phyloP scores from a whole-genome alignment of 2,329 filamentous ascomycete genomes.

The Colletotrichum godetiae region DNA sequence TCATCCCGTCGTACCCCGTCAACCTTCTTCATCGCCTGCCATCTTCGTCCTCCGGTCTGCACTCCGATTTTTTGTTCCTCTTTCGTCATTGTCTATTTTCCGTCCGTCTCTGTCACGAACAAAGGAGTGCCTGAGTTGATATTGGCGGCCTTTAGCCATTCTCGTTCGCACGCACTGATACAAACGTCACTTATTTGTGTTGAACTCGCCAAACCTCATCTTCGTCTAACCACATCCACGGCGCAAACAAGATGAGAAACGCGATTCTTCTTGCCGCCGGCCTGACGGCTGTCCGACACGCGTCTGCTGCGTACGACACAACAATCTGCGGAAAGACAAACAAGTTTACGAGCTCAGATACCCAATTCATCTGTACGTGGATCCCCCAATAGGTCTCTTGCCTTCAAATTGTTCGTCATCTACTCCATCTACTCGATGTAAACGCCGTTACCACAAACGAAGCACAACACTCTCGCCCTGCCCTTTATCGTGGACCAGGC shows the following conservation, averaged over 20 bases:
- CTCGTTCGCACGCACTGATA: background rate
- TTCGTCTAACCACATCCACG: background rate
- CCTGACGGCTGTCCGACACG: slow-evolving; percentile 26
- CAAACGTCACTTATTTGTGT: background rate
- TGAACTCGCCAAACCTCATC: background rate
- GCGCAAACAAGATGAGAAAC: slow-evolving; percentile 28
- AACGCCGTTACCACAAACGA: background rate
- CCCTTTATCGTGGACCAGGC: background rate
- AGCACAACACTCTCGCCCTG: background rate
- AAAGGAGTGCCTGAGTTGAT: background rate
- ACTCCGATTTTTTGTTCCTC: background rate
- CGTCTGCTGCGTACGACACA: slow-evolving; percentile 40
- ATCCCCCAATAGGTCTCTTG: background rate
- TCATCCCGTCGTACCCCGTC: background rate
- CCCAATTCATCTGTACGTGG: slow-evolving; percentile 41
- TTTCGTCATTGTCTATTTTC: background rate
- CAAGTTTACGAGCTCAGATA: slow-evolving; percentile 40
- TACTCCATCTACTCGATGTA: background rate
- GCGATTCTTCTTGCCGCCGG: slow-evolving; percentile 22
- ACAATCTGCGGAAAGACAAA: slow-evolving; percentile 41
- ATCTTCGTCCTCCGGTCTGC: background rate
- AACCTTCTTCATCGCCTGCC: background rate
- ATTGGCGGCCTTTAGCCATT: background rate
- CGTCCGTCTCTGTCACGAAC: background rate
- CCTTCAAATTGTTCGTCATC: background rate